Evolutionary conservation across 805 yeast species (phyloP), one percentile per base, ranked within the genome.

Genomic region (Teunomyces stri): DNA sequence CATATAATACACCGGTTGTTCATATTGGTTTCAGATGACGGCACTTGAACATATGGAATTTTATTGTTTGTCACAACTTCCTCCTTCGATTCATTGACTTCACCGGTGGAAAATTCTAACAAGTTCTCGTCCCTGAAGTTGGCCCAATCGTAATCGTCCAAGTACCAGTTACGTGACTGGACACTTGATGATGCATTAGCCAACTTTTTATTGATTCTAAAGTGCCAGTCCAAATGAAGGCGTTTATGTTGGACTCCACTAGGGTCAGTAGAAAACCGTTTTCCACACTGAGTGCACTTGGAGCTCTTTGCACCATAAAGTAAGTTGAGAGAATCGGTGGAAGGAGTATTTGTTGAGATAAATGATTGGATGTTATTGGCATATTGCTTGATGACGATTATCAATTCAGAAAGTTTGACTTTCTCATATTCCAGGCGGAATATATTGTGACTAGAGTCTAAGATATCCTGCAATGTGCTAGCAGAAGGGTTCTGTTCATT

Each of bases 201-300:
- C 42, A 87, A 72, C 57, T 86, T 84, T 62, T 88, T 89, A 65
- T 89, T 92, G 38, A 89, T 86, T 57, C 98, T 79, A 72, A 89
- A 90, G 71, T 92, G 98, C 97, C 97, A 92, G 65, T 92, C 99
- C 54, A 89, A 70, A 66, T 94, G 99, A 13, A 80, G 74, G 44
- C 84, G 56, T 48, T 70, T 79, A 49, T 79, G 78, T 42, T 68
- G 66, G 5, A 66, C 65, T 12, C 89, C 95, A 42, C 74, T 78
- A 2, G 66, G 69, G 30, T 83, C 79, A 45, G 78, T 77, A 3
- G 80, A 74, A 62, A 89, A 94, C 52, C 99, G 70, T 62, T 88
- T 88, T 20, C 97, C 95, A 69, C 99, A 94, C 15, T 84, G 82
- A 12, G 87, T 80, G 70, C 99, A 94, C 65, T 89, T 92, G 51